phyloP scores from a whole-genome alignment of 495 filamentous ascomycete species.

The Articulospora tetracladia region DNA sequence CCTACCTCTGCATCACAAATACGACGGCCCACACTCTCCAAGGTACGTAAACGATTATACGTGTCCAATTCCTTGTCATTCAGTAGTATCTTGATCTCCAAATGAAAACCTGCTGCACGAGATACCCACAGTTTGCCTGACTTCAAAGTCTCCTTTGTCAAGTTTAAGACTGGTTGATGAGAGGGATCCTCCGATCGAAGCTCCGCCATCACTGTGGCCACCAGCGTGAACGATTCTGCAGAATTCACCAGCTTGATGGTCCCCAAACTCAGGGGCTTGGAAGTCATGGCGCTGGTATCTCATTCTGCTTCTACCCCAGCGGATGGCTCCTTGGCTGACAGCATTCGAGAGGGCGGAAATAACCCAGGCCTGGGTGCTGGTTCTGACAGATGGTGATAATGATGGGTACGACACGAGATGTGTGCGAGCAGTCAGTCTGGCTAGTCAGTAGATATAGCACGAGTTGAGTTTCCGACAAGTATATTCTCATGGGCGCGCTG shows the following conservation, averaged over 20 bases:
- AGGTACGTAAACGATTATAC: not conserved
- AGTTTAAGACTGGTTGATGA: not conserved
- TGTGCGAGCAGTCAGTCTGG: too few relatives aligned
- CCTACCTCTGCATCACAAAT: slow-evolving; percentile 20
- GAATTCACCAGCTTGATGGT: not conserved
- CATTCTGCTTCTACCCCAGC: not conserved
- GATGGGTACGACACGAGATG: too few relatives aligned
- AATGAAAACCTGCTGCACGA: slow-evolving; percentile 2
- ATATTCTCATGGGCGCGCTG: too few relatives aligned
- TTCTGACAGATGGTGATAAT: too few relatives aligned
- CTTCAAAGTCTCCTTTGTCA: slow-evolving; percentile 3
- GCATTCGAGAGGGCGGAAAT: not conserved
- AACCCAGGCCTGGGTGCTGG: not conserved
- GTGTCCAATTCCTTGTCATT: slow-evolving; percentile 6
- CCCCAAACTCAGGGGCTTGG: slow-evolving; percentile 9
- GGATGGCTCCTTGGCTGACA: not conserved
- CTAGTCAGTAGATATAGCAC: too few relatives aligned
- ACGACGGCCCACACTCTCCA: slow-evolving; percentile 8
- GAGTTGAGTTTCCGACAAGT: too few relatives aligned
- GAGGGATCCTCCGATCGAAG: not conserved
- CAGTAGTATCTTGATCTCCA: slow-evolving; percentile 17
- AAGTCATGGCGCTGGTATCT: slow-evolving; percentile 5
- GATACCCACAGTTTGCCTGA: slow-evolving; percentile 20
- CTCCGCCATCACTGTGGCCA: not conserved
- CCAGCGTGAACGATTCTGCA: slow-evolving; percentile 5